These are phyloP conservation scores for Tardiomyces depauwii DNA, from an alignment of 1,139 yeast species.

Conservation along the genomic window DNA sequence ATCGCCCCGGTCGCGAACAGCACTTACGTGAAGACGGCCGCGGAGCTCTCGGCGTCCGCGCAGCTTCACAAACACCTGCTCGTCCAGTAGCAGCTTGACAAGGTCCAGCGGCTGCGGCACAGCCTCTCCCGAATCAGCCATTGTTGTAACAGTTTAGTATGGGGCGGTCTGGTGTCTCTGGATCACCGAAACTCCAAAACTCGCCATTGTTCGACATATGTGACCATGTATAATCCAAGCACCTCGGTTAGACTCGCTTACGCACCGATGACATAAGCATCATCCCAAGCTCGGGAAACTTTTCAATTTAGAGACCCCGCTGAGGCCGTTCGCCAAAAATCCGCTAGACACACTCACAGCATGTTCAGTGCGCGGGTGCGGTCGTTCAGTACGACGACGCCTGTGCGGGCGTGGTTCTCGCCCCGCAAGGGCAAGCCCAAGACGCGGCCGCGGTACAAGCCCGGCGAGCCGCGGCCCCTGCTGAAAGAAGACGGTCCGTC, in stretches of 20 bases:
- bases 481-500: not conserved
- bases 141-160: no score
- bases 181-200: not conserved
- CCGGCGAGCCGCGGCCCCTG: not conserved
- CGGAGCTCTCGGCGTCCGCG: constrained; percentile 93
- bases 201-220: no score
- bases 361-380: not conserved
- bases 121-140: constrained; percentile 8
- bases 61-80: constrained; percentile 73
- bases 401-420: not conserved
- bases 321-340: no score
- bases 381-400: not conserved
- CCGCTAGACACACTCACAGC: no score
- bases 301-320: no score
- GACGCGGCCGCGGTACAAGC: not conserved
- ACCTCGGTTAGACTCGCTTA: not conserved
- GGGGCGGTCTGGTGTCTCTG: no score
- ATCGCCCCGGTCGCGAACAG: constrained; percentile 22
- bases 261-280: not conserved
- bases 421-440: not conserved
- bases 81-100: constrained; percentile 79
- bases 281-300: no score
- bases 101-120: constrained; percentile 70
- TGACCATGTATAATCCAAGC: no score
- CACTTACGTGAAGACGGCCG: constrained; percentile 57